Evolutionary conservation across 768 basidiomycete genomes (phyloP), one percentile per base, ranked within the genome.

Genomic region (Trametes sanguinea): DNA sequence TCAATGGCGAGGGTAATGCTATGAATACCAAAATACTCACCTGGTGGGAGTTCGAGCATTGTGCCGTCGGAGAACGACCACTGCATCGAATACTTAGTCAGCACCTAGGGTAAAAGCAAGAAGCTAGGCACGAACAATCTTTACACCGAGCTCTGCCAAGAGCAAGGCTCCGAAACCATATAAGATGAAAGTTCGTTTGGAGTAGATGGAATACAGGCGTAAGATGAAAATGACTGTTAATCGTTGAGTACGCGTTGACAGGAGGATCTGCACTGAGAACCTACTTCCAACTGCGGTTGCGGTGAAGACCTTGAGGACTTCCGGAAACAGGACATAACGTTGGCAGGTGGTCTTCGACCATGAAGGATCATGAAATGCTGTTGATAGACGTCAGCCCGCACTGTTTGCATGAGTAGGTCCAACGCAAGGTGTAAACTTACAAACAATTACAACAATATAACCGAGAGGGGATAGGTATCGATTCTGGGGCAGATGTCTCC

Each of bases 51-150:
- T 35, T 64, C 51, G 8, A 71, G 61, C 51, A 60, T 59, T 0
- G 58, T 60, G 9, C 69, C 69, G 45, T 67, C 69, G 10, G 66
- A 68, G 58, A 68, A 71, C 33, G 69, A 63, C 69, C 69, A 71
- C 69, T 71, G 50, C 45, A 16, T 16, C 13, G 17, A 39, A 33
- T 10, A 22, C 10, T 39, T n/a, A 22, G 29, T 37, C 8, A 53
- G 22, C 11, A 32, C 29, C 10, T 6, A 8, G 29, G 14, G 40
- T 11, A n/a, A 14, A 16, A 14, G 5, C 9, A 10, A 16, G 16
- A 6, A n/a, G 9, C 13, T n/a, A 8, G 4, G 5, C 7, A 63
- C 67, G 45, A 35, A 68, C 69, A n/a, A 71, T 71, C 63, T 71
- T 71, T 43, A 62, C 40, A 1, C 40, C 68, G n/a, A 71, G 58